These are phyloP conservation scores for Neoarthrinium moseri DNA, from an alignment of 2,329 filamentous ascomycete genomes.

Conservation along the genomic window DNA sequence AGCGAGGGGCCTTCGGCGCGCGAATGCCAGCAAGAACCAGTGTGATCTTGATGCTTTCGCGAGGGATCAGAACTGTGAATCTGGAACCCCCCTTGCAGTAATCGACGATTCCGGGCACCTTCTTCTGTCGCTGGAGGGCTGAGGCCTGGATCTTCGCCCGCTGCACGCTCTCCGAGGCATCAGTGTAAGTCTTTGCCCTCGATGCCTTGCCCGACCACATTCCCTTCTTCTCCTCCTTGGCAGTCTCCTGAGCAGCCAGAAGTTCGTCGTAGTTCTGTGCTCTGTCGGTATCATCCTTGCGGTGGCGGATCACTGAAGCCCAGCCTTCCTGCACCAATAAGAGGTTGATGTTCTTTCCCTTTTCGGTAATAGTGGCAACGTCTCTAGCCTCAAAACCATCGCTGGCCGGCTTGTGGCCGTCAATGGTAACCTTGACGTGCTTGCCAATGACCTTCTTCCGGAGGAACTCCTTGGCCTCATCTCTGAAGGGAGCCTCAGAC, in stretches of 20 bases:
- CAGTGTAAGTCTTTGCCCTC: slow-evolving; percentile 77
- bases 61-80: slow-evolving; percentile 87
- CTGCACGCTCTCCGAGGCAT: slow-evolving; percentile 89
- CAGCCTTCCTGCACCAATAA: slow-evolving; percentile 88
- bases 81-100: slow-evolving; percentile 97
- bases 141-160: slow-evolving; percentile 94
- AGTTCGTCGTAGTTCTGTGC: slow-evolving; percentile 93
- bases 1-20: slow-evolving; percentile 79
- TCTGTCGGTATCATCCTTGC: slow-evolving; percentile 90
- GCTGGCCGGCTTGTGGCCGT: slow-evolving; percentile 84
- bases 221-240: slow-evolving; percentile 85
- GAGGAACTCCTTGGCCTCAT: slow-evolving; percentile 94
- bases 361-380: slow-evolving; percentile 82
- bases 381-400: slow-evolving; percentile 94
- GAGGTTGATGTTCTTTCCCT: slow-evolving; percentile 84
- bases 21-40: slow-evolving; percentile 93
- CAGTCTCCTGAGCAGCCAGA: slow-evolving; percentile 74
- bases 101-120: slow-evolving; percentile 89
- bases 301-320: slow-evolving; percentile 90
- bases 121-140: slow-evolving; percentile 85
- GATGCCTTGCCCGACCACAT: slow-evolving; percentile 93
- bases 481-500: slow-evolving; percentile 82
- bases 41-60: slow-evolving; percentile 91
- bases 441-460: slow-evolving; percentile 95
- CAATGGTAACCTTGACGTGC: slow-evolving; percentile 83